Evolutionary conservation across 2,329 filamentous ascomycete species (phyloP), one percentile per base, ranked within the genome.

Genomic region (Didymosphaeria variabile): DNA sequence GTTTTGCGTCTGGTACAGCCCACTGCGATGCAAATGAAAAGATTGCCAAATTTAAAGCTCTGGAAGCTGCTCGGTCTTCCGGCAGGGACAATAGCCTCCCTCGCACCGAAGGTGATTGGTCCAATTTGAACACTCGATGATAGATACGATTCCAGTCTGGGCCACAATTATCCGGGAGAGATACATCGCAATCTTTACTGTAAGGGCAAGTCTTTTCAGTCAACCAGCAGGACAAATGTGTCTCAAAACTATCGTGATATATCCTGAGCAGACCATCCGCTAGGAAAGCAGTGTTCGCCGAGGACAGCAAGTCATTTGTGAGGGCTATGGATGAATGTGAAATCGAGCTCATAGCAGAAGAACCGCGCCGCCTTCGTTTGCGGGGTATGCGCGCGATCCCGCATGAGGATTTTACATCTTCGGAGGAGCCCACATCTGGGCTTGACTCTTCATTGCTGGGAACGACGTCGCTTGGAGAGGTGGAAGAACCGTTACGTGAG

Each of bases 21-120:
- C 84, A 85, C 63, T 86, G 84, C 0, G 83, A 81, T 4, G 84
- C 82, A 68, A 86, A 86, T 0, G 84, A 81, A 76, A 85, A 82
- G 51, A 86, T 84, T 2, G 80, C 79, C 3, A 82, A 69, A 54
- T 85, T 80, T 10, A 86, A 68, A 1, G 84, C 84, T 55, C 77
- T 80, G 0, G 79, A 78, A 31, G 79, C 82, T 5, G 78, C 77
- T n/a, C 74, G 75, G 45, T 84, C 80, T 59, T 86, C 80, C 0
- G 67, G 61, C 17, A 67, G 73, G 3, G 77, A 81, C 1, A 85
- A 70, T 1, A 73, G 73, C 31, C 82, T 75, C 5, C 83, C 74
- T 19, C 79, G 77, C 5, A 79, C 76, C 0, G 77, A 65, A 17
- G 79, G 77, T 5, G 82, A 73, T 29, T 77, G 78, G 63, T 86